These are phyloP conservation scores for Mucor racemosus DNA, from an alignment of 371 early-diverging fungal species.

Conservation along the genomic window DNA sequence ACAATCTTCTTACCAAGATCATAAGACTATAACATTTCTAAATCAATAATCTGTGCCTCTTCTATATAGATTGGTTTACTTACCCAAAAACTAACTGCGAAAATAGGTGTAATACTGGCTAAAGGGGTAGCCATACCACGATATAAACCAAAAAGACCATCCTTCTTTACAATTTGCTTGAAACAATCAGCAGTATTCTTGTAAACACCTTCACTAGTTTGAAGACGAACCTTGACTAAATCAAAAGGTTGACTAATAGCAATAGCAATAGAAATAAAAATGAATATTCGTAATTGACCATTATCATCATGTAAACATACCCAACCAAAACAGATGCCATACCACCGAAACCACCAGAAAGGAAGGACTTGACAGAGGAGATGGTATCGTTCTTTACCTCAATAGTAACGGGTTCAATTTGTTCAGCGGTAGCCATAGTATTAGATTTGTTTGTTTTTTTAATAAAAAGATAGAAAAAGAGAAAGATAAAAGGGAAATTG, in stretches of 20 bases:
- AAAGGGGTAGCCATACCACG: constrained; percentile 94
- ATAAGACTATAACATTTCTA: constrained; percentile 57
- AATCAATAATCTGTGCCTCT: neutral
- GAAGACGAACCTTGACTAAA: constrained; percentile 91
- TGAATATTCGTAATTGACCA: too few relatives aligned
- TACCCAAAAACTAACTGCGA: constrained; percentile 94
- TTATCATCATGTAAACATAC: constrained; percentile 29
- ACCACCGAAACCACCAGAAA: constrained; percentile 95
- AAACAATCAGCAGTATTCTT: constrained; percentile 89
- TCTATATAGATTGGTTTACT: constrained; percentile 15
- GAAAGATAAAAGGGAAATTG: constrained; percentile 3
- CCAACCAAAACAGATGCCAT: constrained; percentile 77
- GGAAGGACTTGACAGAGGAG: constrained; percentile 83
- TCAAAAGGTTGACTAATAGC: constrained; percentile 78
- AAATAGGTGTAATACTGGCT: constrained; percentile 93
- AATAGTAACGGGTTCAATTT: constrained; percentile 13
- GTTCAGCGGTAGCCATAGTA: constrained; percentile 19
- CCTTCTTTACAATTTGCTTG: constrained; percentile 84
- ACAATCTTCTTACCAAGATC: constrained; percentile 77
- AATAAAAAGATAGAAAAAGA: constrained; percentile 7
- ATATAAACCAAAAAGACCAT: constrained; percentile 92
- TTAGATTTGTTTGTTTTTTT: neutral
- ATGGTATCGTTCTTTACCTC: constrained; percentile 32
- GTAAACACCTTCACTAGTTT: constrained; percentile 85
- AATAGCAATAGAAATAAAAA: too few relatives aligned